Evolutionary conservation across 139 green algal species (phyloP).

Genomic region (Pleodorina starrii): DNA sequence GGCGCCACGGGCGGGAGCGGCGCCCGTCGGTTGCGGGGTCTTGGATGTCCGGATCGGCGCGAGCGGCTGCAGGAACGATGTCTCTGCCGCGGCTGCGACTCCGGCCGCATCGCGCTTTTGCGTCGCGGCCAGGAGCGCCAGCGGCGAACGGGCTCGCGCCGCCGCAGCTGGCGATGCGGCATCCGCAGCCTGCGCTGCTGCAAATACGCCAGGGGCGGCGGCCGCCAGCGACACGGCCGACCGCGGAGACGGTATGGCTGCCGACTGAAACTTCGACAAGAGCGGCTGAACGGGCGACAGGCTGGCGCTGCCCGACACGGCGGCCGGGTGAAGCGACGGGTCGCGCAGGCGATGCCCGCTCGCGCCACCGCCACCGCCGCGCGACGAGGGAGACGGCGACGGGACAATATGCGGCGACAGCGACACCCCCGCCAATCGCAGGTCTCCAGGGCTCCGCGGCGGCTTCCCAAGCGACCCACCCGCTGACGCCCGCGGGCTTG

Average conservation of each 20-base stretch:
- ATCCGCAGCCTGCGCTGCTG: no score
- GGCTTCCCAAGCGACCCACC: not conserved
- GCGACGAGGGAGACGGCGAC: not conserved
- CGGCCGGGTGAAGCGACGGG: not conserved
- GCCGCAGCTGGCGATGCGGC: no score
- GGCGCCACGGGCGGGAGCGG: not conserved
- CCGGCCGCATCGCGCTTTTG: not conserved
- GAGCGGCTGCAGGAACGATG: conserved; percentile 15
- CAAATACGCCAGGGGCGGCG: not conserved
- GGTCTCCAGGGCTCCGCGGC: not conserved
- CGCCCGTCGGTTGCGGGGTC: not conserved
- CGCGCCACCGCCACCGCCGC: not conserved
- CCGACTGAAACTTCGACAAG: not conserved
- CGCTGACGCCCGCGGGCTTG: not conserved
- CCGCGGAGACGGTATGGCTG: not conserved
- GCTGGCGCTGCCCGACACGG: not conserved
- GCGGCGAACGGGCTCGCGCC: no score
- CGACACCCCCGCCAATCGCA: not conserved
- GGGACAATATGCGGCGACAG: not conserved
- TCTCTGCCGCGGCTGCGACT: not conserved
- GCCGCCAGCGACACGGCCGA: not conserved
- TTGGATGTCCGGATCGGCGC: conserved; percentile 35
- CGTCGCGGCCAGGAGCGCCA: not conserved
- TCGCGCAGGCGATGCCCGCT: conserved; percentile 14
- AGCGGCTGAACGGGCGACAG: not conserved